These are phyloP conservation scores for Hanseniaspora occidentalis DNA, from an alignment of 805 yeast genomes.

Conservation along the genomic window DNA sequence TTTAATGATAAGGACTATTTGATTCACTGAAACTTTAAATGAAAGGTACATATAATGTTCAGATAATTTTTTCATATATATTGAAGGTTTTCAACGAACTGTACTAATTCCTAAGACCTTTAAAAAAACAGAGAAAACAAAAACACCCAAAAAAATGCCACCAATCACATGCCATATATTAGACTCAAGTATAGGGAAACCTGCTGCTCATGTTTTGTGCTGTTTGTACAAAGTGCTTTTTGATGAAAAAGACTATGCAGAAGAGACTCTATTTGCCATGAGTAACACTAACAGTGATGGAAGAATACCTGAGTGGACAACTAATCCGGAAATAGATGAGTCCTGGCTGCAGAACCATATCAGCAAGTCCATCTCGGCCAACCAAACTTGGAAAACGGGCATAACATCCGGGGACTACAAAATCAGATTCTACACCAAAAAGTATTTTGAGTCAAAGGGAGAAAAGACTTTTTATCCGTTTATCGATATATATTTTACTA, in stretches of 20 bases:
- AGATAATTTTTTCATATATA: too few relatives aligned
- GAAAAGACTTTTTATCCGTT: constrained; percentile 69
- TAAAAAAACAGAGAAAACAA: too few relatives aligned
- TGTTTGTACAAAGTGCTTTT: constrained; percentile 32
- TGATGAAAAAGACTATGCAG: constrained; percentile 10
- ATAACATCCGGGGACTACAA: constrained; percentile 55
- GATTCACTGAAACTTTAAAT: too few relatives aligned
- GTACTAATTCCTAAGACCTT: too few relatives aligned
- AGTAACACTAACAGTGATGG: constrained; percentile 74
- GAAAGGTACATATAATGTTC: too few relatives aligned
- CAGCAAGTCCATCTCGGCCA: not conserved
- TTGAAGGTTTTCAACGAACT: too few relatives aligned
- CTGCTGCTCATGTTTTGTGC: constrained; percentile 68
- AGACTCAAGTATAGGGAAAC: constrained; percentile 74
- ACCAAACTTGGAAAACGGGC: constrained; percentile 2
- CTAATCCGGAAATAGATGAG: constrained; percentile 26
- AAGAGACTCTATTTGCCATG: constrained; percentile 42
- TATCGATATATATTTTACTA: constrained; percentile 66
- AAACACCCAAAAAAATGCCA: not conserved
- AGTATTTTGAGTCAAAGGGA: constrained; percentile 35
- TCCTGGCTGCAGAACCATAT: constrained; percentile 22
- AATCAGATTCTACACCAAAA: constrained; percentile 64
- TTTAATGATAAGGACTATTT: too few relatives aligned
- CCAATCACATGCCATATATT: constrained; percentile 61
- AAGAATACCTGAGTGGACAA: constrained; percentile 56